These are phyloP conservation scores for Cercospora zeina DNA, from an alignment of 2,329 filamentous ascomycete genomes.

Conservation along the genomic window DNA sequence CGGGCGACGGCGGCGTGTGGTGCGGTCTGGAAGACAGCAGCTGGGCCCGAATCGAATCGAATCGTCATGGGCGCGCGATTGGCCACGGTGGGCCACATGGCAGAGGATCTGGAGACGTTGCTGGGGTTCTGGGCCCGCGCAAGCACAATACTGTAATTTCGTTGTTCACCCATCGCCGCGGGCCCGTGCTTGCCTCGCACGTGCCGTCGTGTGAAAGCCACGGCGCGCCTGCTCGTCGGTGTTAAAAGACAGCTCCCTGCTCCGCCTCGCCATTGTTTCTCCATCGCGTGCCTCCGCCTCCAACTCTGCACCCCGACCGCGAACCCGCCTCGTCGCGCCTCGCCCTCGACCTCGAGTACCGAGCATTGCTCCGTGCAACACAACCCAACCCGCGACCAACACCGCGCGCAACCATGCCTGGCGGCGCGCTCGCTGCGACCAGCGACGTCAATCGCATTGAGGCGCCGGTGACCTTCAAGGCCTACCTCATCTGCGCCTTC, in stretches of 20 bases:
- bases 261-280: slow-evolving; percentile 6
- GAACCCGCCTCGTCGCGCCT: background rate
- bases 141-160: background rate
- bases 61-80: too few relatives aligned
- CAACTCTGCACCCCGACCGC: slow-evolving; percentile 8
- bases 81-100: background rate
- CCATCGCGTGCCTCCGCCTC: slow-evolving; percentile 14
- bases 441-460: slow-evolving; percentile 56
- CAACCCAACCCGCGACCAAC: slow-evolving; percentile 1
- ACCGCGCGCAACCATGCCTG: slow-evolving; percentile 26
- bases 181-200: background rate
- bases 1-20: background rate
- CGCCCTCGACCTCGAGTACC: slow-evolving; percentile 1
- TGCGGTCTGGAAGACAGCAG: background rate
- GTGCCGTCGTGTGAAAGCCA: slow-evolving; percentile 7
- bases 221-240: background rate
- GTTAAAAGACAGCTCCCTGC: slow-evolving; percentile 2
- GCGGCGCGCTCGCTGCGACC: slow-evolving; percentile 43
- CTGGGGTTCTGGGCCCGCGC: background rate
- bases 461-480: slow-evolving; percentile 51
- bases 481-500: slow-evolving; percentile 48
- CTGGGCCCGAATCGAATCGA: background rate
- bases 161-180: background rate
- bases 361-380: background rate
- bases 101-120: background rate